Conservation (phyloP, 805 yeast species). For the Saccharomycopsis fermentans region DNA sequence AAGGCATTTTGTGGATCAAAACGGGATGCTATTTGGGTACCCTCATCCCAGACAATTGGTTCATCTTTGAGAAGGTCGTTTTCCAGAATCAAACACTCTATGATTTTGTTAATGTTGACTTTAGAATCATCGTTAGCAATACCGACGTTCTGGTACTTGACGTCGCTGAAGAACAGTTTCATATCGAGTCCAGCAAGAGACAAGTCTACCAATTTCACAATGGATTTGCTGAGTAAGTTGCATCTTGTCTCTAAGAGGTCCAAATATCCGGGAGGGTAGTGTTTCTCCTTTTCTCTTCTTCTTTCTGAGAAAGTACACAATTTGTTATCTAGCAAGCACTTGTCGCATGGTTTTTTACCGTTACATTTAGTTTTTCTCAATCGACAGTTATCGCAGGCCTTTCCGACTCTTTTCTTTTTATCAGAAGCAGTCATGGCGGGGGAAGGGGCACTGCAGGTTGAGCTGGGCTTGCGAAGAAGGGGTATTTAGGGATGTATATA, state of each 20-base stretch:
- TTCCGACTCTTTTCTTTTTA: constrained; percentile 46
- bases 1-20: background rate
- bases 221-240: constrained; percentile 39
- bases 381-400: constrained; percentile 56
- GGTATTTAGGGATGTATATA: background rate
- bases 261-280: constrained; percentile 50
- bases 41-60: constrained; percentile 38
- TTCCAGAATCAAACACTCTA: constrained; percentile 32
- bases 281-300: constrained; percentile 42
- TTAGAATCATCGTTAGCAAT: background rate
- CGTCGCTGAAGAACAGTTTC: constrained; percentile 6
- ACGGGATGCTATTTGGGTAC: constrained; percentile 32
- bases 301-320: constrained; percentile 51
- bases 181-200: constrained; percentile 4
- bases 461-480: background rate
- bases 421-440: background rate
- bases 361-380: constrained; percentile 56
- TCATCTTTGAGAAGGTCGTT: constrained; percentile 30
- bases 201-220: constrained; percentile 22
- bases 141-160: background rate
- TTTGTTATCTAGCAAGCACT: constrained; percentile 46
- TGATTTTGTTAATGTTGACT: constrained; percentile 39
- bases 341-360: constrained; percentile 50
- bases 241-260: constrained; percentile 52
- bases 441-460: too few species aligned